Conservation (phyloP, 2,329 filamentous ascomycete genomes). For the Talaromyces sp. region DNA sequence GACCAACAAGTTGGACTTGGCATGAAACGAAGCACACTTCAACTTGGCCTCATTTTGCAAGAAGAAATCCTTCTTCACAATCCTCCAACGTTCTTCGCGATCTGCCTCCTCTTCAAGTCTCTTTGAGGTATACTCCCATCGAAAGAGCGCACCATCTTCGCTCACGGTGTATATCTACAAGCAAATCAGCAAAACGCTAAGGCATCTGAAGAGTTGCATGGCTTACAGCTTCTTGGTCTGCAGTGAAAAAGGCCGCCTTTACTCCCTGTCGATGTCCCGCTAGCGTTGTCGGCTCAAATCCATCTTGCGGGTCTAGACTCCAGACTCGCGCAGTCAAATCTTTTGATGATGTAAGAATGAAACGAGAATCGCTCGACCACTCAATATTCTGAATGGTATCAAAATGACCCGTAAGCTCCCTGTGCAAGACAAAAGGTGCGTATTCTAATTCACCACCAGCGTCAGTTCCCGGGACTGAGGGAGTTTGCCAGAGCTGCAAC, state of each 20-base stretch:
- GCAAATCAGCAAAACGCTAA: constrained; percentile 10
- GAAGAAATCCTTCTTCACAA: constrained; percentile 88
- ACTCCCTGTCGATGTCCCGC: constrained; percentile 88
- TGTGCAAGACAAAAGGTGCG: constrained; percentile 86
- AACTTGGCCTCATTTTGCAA: constrained; percentile 85
- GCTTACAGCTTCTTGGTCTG: constrained; percentile 74
- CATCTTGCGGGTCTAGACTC: constrained; percentile 83
- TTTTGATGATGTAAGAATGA: constrained; percentile 88
- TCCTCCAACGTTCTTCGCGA: constrained; percentile 79
- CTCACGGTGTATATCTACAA: constrained; percentile 81
- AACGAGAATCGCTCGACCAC: constrained; percentile 94
- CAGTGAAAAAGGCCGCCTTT: constrained; percentile 93
- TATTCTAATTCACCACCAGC: constrained; percentile 83
- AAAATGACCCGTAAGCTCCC: constrained; percentile 82
- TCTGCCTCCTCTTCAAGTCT: constrained; percentile 61
- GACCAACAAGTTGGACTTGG: constrained; percentile 85
- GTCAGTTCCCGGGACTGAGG: constrained; percentile 78
- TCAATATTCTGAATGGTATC: constrained; percentile 81
- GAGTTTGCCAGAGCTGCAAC: constrained; percentile 94
- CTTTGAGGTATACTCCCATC: constrained; percentile 77
- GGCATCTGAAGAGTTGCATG: background rate
- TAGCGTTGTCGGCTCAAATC: constrained; percentile 83
- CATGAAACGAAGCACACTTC: constrained; percentile 85
- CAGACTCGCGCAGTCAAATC: constrained; percentile 92
- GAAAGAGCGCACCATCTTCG: constrained; percentile 93